These are phyloP conservation scores for Hypoxylon sp. DNA, from an alignment of 2,329 filamentous ascomycete species.

Conservation along the genomic window DNA sequence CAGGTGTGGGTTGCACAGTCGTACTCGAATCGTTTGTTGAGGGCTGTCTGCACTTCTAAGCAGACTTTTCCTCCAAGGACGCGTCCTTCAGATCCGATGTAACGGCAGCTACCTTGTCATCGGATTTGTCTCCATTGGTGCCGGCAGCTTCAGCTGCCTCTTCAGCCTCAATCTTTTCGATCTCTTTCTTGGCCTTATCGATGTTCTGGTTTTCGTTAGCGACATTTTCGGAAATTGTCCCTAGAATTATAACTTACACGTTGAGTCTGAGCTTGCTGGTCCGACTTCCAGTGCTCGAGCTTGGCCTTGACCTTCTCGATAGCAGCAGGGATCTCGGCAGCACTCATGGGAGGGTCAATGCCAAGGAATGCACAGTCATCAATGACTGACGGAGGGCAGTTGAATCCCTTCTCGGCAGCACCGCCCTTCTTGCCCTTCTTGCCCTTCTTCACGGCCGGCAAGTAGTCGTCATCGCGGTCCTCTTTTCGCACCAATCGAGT, in stretches of 20 bases:
- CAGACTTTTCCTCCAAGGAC: constrained; percentile 67
- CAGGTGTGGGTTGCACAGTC: constrained; percentile 9
- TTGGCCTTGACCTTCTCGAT: constrained; percentile 94
- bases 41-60: constrained; percentile 56
- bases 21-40: constrained; percentile 12
- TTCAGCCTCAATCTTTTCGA: constrained; percentile 85
- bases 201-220: constrained; percentile 79
- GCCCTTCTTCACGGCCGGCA: constrained; percentile 84
- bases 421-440: constrained; percentile 87
- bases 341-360: constrained; percentile 89
- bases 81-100: constrained; percentile 67
- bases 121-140: constrained; percentile 62
- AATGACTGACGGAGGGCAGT: constrained; percentile 89
- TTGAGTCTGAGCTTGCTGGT: constrained; percentile 91
- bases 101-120: constrained; percentile 68
- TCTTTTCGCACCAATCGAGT: constrained; percentile 88
- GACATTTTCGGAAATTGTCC: constrained; percentile 11
- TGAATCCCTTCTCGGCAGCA: constrained; percentile 69
- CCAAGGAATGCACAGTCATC: constrained; percentile 89
- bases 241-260: constrained; percentile 73
- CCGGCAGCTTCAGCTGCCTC: constrained; percentile 66
- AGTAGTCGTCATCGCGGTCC: constrained; percentile 88
- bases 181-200: constrained; percentile 95
- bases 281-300: constrained; percentile 89
- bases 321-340: constrained; percentile 82